Evolutionary conservation across 257 asterid genomes (phyloP).

Genomic region (Lycium ferocissimum): DNA sequence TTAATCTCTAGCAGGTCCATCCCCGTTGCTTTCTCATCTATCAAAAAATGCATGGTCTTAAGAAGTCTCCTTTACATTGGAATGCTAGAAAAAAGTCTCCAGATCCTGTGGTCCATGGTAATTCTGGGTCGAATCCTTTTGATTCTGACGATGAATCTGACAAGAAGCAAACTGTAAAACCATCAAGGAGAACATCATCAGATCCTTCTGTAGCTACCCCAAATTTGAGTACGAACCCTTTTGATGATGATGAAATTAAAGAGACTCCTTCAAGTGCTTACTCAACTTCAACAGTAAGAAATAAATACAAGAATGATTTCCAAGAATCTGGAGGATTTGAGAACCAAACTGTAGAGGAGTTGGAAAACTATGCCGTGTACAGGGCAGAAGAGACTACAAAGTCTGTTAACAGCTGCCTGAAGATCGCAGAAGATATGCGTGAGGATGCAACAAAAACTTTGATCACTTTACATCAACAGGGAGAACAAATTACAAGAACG

Average conservation of each 20-base stretch:
- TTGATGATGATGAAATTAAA: conserved; percentile 62
- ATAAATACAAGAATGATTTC: conserved; percentile 70
- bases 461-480: conserved; percentile 90
- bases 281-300: conserved; percentile 54
- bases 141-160: conserved; percentile 75
- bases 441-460: conserved; percentile 87
- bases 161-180: conserved; percentile 51
- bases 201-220: conserved; percentile 55
- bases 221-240: conserved; percentile 60
- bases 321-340: conserved; percentile 78
- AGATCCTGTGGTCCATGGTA: conserved; percentile 32
- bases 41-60: conserved; percentile 66
- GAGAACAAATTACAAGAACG: conserved; percentile 87
- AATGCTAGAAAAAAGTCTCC: conserved; percentile 54
- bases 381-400: conserved; percentile 89
- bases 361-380: conserved; percentile 75
- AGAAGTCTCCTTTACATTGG: conserved; percentile 65
- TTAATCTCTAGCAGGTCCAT: conserved; percentile 11
- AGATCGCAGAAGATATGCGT: conserved; percentile 91
- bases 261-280: conserved; percentile 51
- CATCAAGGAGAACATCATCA: conserved; percentile 61
- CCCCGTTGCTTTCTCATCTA: conserved; percentile 2
- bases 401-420: conserved; percentile 70
- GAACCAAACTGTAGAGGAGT: conserved; percentile 72
- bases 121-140: conserved; percentile 66